Evolutionary conservation across 257 asterid genomes (phyloP), one percentile per base, ranked within the genome.

Genomic region (Linderniella brevidens): DNA sequence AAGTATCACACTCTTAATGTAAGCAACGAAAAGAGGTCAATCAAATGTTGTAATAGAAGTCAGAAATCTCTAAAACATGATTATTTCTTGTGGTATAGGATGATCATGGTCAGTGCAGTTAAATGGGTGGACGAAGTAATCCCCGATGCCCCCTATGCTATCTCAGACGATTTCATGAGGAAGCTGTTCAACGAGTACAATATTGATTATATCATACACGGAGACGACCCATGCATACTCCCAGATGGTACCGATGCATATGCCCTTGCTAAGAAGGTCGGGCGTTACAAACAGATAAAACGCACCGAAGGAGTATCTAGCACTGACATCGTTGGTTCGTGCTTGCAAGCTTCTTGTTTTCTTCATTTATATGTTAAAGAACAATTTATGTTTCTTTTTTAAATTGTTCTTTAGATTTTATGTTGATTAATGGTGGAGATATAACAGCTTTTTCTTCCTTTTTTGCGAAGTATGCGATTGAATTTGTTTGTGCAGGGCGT

Each of bases 61-160:
- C n/a, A 25, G 3, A 25, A 25, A 25, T 25, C 32, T 25, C 32
- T 25, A 6, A 25, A 3, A 25, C 32, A 25, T 25, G 32, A 25
- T 25, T 57, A 25, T 49, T 52, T 58, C 41, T 39, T 62, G 17
- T 45, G 49, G 17, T 15, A 45, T 25, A 86, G 97, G 86, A 82
- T 83, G 88, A 73, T 78, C 55, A 87, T 83, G 97, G 97, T 87
- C 52, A 75, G 93, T 66, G 94, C 80, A 42, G 94, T 86, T 0
- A 87, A 87, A 77, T 87, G 97, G 95, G 97, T 87, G 58, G 95
- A 87, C 59, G 93, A 87, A 70, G 80, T 87, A 42, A 87, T 83
- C 58, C 80, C 95, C 32, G 95, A 87, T 68, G 95, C 95, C 45
- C 97, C 97, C 29, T 87, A 87, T 55, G 97, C 97, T 42, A 87